Evolutionary conservation across 768 basidiomycete species (phyloP).

Genomic region (Suillus subluteus): DNA sequence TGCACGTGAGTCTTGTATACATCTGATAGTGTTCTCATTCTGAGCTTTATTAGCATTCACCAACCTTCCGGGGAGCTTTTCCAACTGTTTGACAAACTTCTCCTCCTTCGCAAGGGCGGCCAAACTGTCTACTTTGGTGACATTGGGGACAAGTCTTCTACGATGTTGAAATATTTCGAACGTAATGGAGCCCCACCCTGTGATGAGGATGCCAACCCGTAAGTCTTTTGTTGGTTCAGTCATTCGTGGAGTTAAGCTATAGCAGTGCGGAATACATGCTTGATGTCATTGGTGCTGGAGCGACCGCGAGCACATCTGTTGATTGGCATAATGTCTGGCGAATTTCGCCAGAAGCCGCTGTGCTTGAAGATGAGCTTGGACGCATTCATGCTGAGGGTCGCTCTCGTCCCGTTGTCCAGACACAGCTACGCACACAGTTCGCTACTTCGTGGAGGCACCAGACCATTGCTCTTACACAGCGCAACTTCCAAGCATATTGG

Average conservation of each 20-base stretch:
- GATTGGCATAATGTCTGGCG: slow-evolving; percentile 72
- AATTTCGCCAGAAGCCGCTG: slow-evolving; percentile 48
- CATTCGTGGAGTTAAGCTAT: slow-evolving; percentile 51
- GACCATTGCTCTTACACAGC: slow-evolving; percentile 44
- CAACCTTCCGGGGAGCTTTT: slow-evolving; percentile 84
- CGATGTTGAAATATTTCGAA: slow-evolving; percentile 79
- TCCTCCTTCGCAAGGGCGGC: slow-evolving; percentile 80
- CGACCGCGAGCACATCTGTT: slow-evolving; percentile 52
- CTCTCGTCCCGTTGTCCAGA: slow-evolving; percentile 40
- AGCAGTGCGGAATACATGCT: slow-evolving; percentile 65
- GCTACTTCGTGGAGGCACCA: slow-evolving; percentile 60
- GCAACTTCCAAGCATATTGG: slow-evolving; percentile 54
- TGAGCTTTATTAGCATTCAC: slow-evolving; percentile 41
- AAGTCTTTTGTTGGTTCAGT: slow-evolving; percentile 46
- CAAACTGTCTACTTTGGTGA: slow-evolving; percentile 71
- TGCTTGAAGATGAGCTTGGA: slow-evolving; percentile 43
- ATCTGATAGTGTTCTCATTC: background rate
- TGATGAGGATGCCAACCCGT: slow-evolving; percentile 69
- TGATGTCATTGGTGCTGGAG: slow-evolving; percentile 76
- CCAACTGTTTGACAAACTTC: slow-evolving; percentile 76
- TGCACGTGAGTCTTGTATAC: slow-evolving; percentile 64
- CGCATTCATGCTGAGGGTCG: slow-evolving; percentile 53
- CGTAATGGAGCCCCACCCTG: slow-evolving; percentile 67
- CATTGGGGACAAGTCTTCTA: slow-evolving; percentile 61
- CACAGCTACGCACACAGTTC: slow-evolving; percentile 46